These are phyloP conservation scores for Dictyostelium firmibasis DNA, from an alignment of 78 protist species.

Conservation along the genomic window DNA sequence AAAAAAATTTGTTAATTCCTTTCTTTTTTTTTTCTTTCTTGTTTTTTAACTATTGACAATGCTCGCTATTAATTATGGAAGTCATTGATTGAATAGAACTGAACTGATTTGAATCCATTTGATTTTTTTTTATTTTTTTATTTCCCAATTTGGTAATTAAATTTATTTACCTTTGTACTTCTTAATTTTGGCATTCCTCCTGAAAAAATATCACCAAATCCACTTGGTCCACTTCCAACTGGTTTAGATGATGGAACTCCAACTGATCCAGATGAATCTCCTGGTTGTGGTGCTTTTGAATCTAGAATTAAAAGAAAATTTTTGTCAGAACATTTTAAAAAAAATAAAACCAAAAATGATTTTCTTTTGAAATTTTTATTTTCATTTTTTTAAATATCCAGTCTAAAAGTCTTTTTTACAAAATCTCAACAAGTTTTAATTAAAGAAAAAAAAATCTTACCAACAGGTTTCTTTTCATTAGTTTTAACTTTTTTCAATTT, in stretches of 20 bases:
- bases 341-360: neutral
- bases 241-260: neutral
- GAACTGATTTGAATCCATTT: neutral
- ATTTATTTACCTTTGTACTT: conserved; percentile 26
- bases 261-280: neutral
- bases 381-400: neutral
- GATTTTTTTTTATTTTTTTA: neutral
- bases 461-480: conserved; percentile 44
- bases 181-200: conserved; percentile 73
- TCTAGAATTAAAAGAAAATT: neutral
- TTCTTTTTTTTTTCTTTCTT: neutral
- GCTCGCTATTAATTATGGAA: neutral
- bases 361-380: no score
- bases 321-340: neutral
- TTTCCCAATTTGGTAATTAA: neutral
- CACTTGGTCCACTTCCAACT: conserved; percentile 53
- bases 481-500: conserved; percentile 56
- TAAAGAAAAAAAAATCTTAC: neutral
- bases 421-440: neutral
- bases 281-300: neutral
- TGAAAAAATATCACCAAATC: conserved; percentile 73
- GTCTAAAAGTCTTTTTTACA: neutral
- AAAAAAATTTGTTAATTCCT: neutral
- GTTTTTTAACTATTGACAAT: neutral
- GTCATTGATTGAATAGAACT: neutral